phyloP scores from a whole-genome alignment of 352 stramenopile genomes.

The Phytophthora hybrid region DNA sequence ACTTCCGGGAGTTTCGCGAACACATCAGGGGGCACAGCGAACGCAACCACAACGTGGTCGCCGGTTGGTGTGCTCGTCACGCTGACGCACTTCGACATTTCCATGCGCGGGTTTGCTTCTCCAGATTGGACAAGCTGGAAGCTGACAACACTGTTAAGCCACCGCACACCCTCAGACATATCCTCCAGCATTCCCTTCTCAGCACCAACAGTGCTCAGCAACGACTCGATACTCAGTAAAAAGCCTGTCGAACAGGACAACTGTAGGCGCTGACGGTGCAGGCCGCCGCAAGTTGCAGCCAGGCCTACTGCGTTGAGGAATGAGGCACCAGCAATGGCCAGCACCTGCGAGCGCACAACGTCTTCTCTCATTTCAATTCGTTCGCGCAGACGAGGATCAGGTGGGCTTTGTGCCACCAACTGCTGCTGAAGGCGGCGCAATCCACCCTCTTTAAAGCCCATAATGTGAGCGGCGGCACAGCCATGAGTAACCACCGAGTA shows the following conservation, averaged over 20 bases:
- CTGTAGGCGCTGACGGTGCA: slow-evolving; percentile 66
- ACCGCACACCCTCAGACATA: slow-evolving; percentile 88
- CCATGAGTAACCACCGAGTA: slow-evolving; percentile 84
- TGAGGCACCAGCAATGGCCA: slow-evolving; percentile 74
- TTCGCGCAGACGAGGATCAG: slow-evolving; percentile 61
- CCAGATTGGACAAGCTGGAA: slow-evolving; percentile 78
- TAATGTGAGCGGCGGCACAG: slow-evolving; percentile 76
- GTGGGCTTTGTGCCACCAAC: slow-evolving; percentile 49
- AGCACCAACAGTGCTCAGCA: slow-evolving; percentile 94
- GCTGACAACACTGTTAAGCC: slow-evolving; percentile 82
- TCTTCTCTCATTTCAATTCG: slow-evolving; percentile 85
- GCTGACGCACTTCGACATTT: slow-evolving; percentile 83
- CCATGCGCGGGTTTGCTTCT: slow-evolving; percentile 56
- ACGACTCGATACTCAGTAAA: slow-evolving; percentile 94
- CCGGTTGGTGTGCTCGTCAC: slow-evolving; percentile 62
- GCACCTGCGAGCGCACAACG: slow-evolving; percentile 78
- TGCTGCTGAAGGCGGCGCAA: slow-evolving; percentile 67
- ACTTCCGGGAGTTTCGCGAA: slow-evolving; percentile 68
- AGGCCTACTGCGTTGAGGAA: slow-evolving; percentile 80
- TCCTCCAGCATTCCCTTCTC: slow-evolving; percentile 97
- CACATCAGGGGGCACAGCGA: slow-evolving; percentile 66
- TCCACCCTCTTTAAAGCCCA: slow-evolving; percentile 89
- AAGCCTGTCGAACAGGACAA: slow-evolving; percentile 82
- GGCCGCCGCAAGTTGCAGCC: slow-evolving; percentile 60
- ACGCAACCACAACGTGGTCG: slow-evolving; percentile 72